phyloP scores from a whole-genome alignment of 805 yeast genomes.

The Pichia exigua region DNA sequence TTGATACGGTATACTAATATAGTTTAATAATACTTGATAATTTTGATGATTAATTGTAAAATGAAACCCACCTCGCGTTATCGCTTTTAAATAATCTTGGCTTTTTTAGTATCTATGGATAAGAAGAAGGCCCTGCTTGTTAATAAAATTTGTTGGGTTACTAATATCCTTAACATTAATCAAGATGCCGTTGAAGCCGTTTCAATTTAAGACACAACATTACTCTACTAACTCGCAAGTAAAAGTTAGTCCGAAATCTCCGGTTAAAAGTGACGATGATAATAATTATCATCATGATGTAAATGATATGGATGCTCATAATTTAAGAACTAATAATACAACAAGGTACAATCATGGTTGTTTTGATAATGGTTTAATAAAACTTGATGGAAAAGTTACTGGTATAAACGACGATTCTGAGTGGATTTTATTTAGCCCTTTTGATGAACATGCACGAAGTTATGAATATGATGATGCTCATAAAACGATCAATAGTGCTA shows the following conservation, averaged over 20 bases:
- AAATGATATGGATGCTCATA: too few species aligned
- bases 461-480: background rate
- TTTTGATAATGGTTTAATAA: background rate
- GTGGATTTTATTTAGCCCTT: constrained; percentile 5
- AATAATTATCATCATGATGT: background rate
- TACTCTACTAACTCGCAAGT: background rate
- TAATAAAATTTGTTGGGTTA: background rate
- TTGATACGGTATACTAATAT: background rate
- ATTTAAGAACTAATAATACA: background rate
- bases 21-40: background rate
- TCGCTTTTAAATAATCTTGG: background rate
- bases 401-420: background rate
- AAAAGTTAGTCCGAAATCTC: background rate
- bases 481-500: background rate
- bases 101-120: background rate
- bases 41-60: background rate
- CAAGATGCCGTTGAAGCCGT: background rate
- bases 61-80: background rate
- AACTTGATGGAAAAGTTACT: background rate
- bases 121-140: background rate
- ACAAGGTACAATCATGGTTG: background rate
- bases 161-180: background rate
- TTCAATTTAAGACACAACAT: background rate
- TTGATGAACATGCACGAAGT: background rate
- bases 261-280: background rate